Evolutionary conservation across 2,329 filamentous ascomycete genomes (phyloP), one percentile per base, ranked within the genome.

Genomic region (Biscogniauxia mediterranea): DNA sequence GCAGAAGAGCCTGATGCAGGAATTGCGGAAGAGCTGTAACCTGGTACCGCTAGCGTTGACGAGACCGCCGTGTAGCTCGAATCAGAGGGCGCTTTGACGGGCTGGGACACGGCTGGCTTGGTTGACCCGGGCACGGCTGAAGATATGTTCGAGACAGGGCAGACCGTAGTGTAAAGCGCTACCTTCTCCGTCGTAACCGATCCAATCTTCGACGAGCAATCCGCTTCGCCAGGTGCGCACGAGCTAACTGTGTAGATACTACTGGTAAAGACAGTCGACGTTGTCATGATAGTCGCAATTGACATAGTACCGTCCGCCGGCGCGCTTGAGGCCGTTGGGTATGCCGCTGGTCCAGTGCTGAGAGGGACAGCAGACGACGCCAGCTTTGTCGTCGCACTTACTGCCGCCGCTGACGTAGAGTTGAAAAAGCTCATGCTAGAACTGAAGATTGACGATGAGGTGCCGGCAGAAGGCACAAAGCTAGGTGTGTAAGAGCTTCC

Each of bases 161-260:
- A 71, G 21, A 72, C 61, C 1, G 70, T 71, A 1, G 70, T 73
- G 51, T 71, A 71, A 21, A 71, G 61, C 2, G 70, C 58, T 15
- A 71, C 61, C 21, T 61, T 54, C 51, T 71, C 69, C 0, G 70
- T 71, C 13, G 69, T 71, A 19, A 71, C 58, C 6, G 62, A 66
- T 15, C 68, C 66, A 23, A 23, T 23, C 23, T 23, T 23, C 23
- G 23, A 23, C 23, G 23, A 23, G 23, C 23, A 23, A 23, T 23
- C 23, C 23, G 23, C 23, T 23, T 23, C 23, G 23, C 23, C 23
- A 23, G 23, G 2, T 23, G 23, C 23, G 5, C 23, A 23, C 23
- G 23, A 23, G 28, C 68, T 64, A 28, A 59, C 66, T 2, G 66
- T 67, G 42, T 71, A 71, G 21, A 71, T 65, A 25, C 65, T 71